A percentile compares a stretch with the other conserved stretches of the same genome.
These are phyloP conservation scores for Sarcomyxa edulis DNA, from an alignment of 768 basidiomycete genomes.

Conservation along the genomic window DNA sequence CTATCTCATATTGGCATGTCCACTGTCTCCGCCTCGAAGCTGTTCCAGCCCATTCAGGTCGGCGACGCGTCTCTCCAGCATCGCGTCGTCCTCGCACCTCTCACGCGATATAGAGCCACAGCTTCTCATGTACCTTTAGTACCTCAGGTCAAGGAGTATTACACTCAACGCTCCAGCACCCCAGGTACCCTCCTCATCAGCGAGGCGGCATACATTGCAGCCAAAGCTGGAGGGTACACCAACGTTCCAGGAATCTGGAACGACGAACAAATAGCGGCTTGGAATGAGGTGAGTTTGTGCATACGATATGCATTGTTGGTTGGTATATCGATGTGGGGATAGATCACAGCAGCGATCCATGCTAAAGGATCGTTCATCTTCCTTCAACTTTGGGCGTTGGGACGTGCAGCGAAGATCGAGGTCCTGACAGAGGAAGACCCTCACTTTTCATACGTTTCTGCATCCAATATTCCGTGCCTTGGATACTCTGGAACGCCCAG, in stretches of 20 bases:
- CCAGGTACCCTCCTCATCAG: conserved; percentile 53
- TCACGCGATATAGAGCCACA: conserved; percentile 25
- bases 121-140: conserved; percentile 9
- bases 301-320: neutral
- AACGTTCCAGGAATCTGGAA: conserved; percentile 63
- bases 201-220: conserved; percentile 51
- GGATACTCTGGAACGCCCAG: conserved; percentile 5
- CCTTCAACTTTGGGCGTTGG: conserved; percentile 55
- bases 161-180: conserved; percentile 37
- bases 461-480: conserved; percentile 24
- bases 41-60: conserved; percentile 24
- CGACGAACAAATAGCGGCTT: conserved; percentile 51
- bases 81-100: conserved; percentile 35
- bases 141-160: conserved; percentile 37
- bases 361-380: conserved; percentile 41
- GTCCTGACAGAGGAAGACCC: conserved; percentile 31
- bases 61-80: conserved; percentile 15
- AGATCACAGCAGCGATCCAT: conserved; percentile 58
- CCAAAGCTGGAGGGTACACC: conserved; percentile 40
- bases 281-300: conserved; percentile 42
- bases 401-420: conserved; percentile 30
- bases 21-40: conserved; percentile 5
- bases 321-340: neutral
- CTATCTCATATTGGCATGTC: no score
- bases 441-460: conserved; percentile 25